Percentiles rank a stretch among this genome's conserved stretches.
Conservation (phyloP, 225 moss, liverwort and hornwort species). For the Straminergon stramineum region DNA sequence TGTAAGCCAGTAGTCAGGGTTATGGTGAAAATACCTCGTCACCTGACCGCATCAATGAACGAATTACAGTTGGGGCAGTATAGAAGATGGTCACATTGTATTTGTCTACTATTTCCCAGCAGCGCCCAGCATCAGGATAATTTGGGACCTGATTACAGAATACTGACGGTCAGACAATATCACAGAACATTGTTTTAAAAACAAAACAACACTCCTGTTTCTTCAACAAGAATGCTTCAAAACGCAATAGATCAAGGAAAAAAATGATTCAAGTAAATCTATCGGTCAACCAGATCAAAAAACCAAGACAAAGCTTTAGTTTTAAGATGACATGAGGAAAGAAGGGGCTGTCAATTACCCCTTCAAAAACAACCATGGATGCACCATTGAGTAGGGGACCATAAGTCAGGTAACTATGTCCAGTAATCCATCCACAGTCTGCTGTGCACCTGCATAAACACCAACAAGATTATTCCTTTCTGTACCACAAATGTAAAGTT, state of each 20-base stretch:
- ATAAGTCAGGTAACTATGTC: conserved; percentile 94
- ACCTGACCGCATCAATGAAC: conserved; percentile 89
- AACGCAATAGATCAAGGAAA: not conserved
- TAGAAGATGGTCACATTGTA: conserved; percentile 88
- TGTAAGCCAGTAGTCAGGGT: not conserved
- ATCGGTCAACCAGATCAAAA: not conserved
- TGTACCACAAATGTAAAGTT: not conserved
- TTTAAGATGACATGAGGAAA: not conserved
- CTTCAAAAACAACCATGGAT: conserved; percentile 80
- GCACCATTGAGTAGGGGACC: conserved; percentile 93
- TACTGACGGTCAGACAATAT: not conserved
- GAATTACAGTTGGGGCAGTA: conserved; percentile 88
- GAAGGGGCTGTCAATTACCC: conserved; percentile 25
- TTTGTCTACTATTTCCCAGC: conserved; percentile 99
- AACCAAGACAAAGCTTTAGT: not conserved
- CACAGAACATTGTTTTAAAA: not conserved
- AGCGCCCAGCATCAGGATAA: conserved; percentile 90
- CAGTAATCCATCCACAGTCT: conserved; percentile 99
- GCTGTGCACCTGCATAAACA: conserved; percentile 76
- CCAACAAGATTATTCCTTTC: not conserved
- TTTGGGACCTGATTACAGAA: conserved; percentile 57
- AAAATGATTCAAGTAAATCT: not conserved
- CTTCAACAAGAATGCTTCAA: not conserved
- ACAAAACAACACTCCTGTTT: not conserved
- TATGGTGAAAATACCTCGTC: conserved; percentile 39